Evolutionary conservation across 768 basidiomycete genomes (phyloP).

Genomic region (Cystobasidium ongulense): DNA sequence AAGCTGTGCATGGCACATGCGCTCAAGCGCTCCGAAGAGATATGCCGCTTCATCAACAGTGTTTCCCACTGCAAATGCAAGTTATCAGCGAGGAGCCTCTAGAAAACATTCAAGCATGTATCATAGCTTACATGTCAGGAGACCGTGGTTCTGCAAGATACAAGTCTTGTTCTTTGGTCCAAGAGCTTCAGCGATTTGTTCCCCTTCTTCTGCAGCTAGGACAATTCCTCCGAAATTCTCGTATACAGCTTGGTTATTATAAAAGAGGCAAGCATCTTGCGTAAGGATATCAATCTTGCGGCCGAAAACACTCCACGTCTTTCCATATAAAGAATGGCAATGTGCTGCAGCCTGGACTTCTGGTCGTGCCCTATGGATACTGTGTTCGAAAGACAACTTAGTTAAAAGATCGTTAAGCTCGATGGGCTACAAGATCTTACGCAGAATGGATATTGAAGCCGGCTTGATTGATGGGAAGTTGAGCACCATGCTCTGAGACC

Average conservation of each 20-base stretch:
- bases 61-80: slow-evolving; percentile 20
- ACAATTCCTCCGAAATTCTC: slow-evolving; percentile 39
- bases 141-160: slow-evolving; percentile 40
- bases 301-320: slow-evolving; percentile 33
- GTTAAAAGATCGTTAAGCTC: neutral
- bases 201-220: slow-evolving; percentile 37
- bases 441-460: slow-evolving; percentile 37
- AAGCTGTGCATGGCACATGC: slow-evolving; percentile 35
- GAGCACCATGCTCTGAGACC: slow-evolving; percentile 33
- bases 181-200: slow-evolving; percentile 36
- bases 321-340: slow-evolving; percentile 38
- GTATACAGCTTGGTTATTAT: slow-evolving; percentile 38
- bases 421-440: neutral
- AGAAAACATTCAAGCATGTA: neutral
- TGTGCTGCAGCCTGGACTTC: slow-evolving; percentile 36
- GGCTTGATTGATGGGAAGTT: slow-evolving; percentile 38
- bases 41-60: slow-evolving; percentile 36
- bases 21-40: slow-evolving; percentile 34
- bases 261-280: slow-evolving; percentile 38
- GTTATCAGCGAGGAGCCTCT: neutral
- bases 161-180: slow-evolving; percentile 34
- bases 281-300: slow-evolving; percentile 35
- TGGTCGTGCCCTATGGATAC: slow-evolving; percentile 38
- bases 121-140: slow-evolving; percentile 31
- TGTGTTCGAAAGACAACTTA: neutral